A percentile compares a stretch with the other conserved stretches of the same genome.
These are phyloP conservation scores for Pseudogymnoascus sp. DNA, from an alignment of 2,329 filamentous ascomycete species.

Conservation along the genomic window DNA sequence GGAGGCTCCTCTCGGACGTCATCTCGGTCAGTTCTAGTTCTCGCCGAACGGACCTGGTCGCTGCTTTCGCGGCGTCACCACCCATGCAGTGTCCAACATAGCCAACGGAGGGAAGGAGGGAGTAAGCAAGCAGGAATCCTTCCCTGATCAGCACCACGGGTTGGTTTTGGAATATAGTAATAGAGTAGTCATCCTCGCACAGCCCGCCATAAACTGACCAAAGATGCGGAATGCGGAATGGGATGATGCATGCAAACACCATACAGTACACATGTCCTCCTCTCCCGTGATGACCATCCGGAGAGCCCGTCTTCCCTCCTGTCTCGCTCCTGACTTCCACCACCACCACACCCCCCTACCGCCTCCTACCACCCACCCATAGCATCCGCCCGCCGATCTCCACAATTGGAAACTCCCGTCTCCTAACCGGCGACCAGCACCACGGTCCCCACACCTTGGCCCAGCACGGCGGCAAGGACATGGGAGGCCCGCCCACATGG, in stretches of 20 bases:
- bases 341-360: background rate
- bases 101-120: background rate
- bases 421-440: slow-evolving; percentile 4
- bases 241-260: background rate
- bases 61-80: background rate
- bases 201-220: background rate
- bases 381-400: background rate
- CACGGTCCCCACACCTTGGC: background rate
- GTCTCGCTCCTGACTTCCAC: background rate
- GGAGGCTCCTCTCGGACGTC: background rate
- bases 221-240: background rate
- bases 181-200: background rate
- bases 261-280: background rate
- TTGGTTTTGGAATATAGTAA: background rate
- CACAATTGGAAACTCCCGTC: slow-evolving; percentile 6
- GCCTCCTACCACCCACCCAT: background rate
- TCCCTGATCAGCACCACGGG: background rate
- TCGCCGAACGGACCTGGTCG: background rate
- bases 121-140: background rate
- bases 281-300: background rate
- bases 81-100: background rate
- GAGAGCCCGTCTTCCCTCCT: background rate
- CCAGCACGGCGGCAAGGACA: slow-evolving; percentile 2
- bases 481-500: slow-evolving; percentile 1
- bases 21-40: background rate